A percentile compares a stretch with the other conserved stretches of the same genome.
Evolutionary conservation across 768 basidiomycete species (phyloP).

Genomic region (Cubamyces lactineus): DNA sequence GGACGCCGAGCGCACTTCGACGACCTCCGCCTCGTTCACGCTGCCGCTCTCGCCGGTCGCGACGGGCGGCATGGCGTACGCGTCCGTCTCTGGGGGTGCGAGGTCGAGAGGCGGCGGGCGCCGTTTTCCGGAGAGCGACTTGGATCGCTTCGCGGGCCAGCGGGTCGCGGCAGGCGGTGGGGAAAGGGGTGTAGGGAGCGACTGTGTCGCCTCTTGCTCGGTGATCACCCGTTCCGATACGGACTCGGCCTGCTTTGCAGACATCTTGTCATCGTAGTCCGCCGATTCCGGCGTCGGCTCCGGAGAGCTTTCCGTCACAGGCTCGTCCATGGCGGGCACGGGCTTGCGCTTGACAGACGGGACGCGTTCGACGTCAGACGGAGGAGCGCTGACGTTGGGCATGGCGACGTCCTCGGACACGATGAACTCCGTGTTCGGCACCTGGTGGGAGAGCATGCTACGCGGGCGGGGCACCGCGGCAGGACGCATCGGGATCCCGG

Average conservation of each 20-base stretch:
- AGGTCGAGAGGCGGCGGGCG: conserved; percentile 3
- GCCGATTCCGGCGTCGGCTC: not conserved
- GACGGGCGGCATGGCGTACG: not conserved
- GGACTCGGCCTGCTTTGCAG: not conserved
- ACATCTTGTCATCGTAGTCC: not conserved
- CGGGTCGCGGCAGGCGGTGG: conserved; percentile 7
- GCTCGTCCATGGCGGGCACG: not conserved
- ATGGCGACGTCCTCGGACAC: not conserved
- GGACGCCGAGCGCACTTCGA: conserved; percentile 6
- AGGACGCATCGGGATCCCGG: conserved; percentile 47
- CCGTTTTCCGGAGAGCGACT: conserved; percentile 1
- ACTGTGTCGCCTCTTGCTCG: conserved; percentile 15
- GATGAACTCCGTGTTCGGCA: conserved; percentile 15
- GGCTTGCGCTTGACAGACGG: conserved; percentile 16
- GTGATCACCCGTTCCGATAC: conserved; percentile 1
- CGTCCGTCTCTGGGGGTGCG: not conserved
- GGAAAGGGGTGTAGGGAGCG: conserved; percentile 26
- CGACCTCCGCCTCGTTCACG: conserved; percentile 8
- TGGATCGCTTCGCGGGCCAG: conserved; percentile 2
- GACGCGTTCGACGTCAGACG: not conserved
- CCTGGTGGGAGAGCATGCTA: conserved; percentile 21
- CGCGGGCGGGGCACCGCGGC: conserved; percentile 29
- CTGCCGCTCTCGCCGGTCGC: not conserved
- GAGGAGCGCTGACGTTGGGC: not conserved
- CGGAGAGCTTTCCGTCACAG: not conserved